Evolutionary conservation across 2,329 filamentous ascomycete genomes (phyloP).

Genomic region (Zopfia rhizophila): DNA sequence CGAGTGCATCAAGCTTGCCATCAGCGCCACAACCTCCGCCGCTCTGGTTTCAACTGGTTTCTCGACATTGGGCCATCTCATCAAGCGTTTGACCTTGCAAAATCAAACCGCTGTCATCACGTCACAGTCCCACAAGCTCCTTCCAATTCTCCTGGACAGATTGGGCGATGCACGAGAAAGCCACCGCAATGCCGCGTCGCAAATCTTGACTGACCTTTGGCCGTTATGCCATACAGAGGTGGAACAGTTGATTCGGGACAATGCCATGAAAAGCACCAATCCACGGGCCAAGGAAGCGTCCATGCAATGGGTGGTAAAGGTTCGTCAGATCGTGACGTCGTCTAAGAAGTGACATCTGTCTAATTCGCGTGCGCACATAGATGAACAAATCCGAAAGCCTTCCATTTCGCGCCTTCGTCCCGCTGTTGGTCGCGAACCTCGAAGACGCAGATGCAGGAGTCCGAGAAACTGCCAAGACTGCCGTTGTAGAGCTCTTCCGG

Average conservation of each 20-base stretch:
- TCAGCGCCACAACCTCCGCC: slow-evolving; percentile 78
- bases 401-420: slow-evolving; percentile 85
- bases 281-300: slow-evolving; percentile 84
- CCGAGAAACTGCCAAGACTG: slow-evolving; percentile 82
- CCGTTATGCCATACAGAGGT: slow-evolving; percentile 75
- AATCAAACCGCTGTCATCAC: slow-evolving; percentile 78
- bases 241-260: slow-evolving; percentile 81
- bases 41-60: slow-evolving; percentile 82
- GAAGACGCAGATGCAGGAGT: slow-evolving; percentile 92
- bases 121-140: slow-evolving; percentile 74
- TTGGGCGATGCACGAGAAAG: slow-evolving; percentile 91
- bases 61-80: slow-evolving; percentile 85
- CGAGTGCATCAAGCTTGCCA: slow-evolving; percentile 80
- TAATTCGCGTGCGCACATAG: slow-evolving; percentile 53
- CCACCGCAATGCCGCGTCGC: slow-evolving; percentile 76
- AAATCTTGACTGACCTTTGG: slow-evolving; percentile 82
- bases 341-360: slow-evolving; percentile 4
- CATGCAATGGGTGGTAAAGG: slow-evolving; percentile 86
- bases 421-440: slow-evolving; percentile 82
- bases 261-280: slow-evolving; percentile 82
- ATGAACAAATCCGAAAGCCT: slow-evolving; percentile 85
- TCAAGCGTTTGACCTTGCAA: slow-evolving; percentile 87
- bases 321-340: slow-evolving; percentile 45
- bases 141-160: slow-evolving; percentile 82
- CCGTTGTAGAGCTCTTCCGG: slow-evolving; percentile 88